Percentiles rank a stretch among this genome's conserved stretches.
phyloP scores from a whole-genome alignment of 2,329 filamentous ascomycete genomes.

The Juglanconis juglandina region DNA sequence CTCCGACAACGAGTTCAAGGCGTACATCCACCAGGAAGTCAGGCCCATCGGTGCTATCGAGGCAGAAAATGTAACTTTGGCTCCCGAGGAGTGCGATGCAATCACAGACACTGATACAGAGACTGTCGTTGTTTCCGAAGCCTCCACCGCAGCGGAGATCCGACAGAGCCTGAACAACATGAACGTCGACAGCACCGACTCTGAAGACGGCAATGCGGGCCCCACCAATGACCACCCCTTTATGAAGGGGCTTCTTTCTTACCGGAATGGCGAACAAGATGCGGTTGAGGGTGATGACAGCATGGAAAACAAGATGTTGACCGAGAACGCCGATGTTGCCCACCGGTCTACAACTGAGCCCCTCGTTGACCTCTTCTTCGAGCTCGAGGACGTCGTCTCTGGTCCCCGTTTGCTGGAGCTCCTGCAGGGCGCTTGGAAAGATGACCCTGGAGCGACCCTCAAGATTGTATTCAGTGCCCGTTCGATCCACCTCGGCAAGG shows the following conservation, averaged over 20 bases:
- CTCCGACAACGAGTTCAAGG: slow-evolving; percentile 31
- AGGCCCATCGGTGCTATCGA: neutral
- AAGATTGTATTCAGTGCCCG: slow-evolving; percentile 59
- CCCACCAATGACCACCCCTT: slow-evolving; percentile 26
- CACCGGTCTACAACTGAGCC: slow-evolving; percentile 41
- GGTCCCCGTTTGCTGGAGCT: slow-evolving; percentile 35
- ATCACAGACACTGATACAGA: slow-evolving; percentile 3
- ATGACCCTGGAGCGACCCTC: slow-evolving; percentile 46
- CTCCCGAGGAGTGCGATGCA: neutral
- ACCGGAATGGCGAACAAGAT: slow-evolving; percentile 11
- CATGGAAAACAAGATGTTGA: slow-evolving; percentile 45
- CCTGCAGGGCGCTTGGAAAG: slow-evolving; percentile 47
- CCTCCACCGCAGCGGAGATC: slow-evolving; percentile 18
- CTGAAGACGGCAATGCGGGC: neutral
- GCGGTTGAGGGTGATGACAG: neutral
- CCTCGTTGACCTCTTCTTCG: slow-evolving; percentile 53
- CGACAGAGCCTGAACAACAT: slow-evolving; percentile 9
- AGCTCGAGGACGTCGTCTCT: slow-evolving; percentile 42
- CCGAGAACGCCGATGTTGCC: slow-evolving; percentile 49
- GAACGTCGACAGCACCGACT: neutral
- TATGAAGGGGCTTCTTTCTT: slow-evolving; percentile 31
- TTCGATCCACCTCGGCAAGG: slow-evolving; percentile 60
- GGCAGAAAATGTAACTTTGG: slow-evolving; percentile 1
- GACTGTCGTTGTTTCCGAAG: slow-evolving; percentile 8
- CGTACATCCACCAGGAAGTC: slow-evolving; percentile 29